phyloP scores from a whole-genome alignment of 768 basidiomycete genomes.

The Hygrophorus pudorinus region DNA sequence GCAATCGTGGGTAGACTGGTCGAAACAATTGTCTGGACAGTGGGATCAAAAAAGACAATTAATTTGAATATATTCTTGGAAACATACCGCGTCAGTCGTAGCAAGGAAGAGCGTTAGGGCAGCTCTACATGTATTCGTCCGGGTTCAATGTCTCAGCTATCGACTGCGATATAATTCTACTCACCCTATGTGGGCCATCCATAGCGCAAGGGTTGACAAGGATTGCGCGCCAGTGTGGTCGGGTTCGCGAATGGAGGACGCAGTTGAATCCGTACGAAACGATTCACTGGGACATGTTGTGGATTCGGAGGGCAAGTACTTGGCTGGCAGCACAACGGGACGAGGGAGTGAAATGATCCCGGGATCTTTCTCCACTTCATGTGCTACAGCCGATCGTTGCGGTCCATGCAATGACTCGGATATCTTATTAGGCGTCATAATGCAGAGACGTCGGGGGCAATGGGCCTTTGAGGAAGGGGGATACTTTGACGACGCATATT shows the following conservation, averaged over 20 bases:
- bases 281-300: constrained; percentile 17
- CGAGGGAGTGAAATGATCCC: too few species aligned
- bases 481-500: background rate
- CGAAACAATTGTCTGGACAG: constrained; percentile 56
- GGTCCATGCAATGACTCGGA: too few species aligned
- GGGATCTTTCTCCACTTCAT: too few species aligned
- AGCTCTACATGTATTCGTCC: constrained; percentile 34
- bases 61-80: background rate
- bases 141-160: background rate
- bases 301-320: too few species aligned
- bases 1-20: constrained; percentile 78
- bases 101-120: constrained; percentile 77
- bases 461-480: background rate
- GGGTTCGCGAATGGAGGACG: constrained; percentile 21
- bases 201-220: constrained; percentile 47
- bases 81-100: constrained; percentile 72
- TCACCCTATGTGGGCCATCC: constrained; percentile 65
- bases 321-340: too few species aligned
- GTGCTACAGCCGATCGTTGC: background rate
- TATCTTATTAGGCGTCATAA: too few species aligned
- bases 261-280: constrained; percentile 15
- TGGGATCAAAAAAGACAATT: background rate
- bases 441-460: background rate
- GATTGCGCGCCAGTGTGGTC: constrained; percentile 13
- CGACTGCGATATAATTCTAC: constrained; percentile 7